Conservation (phyloP, 345 rosid genomes). For the Melastoma malabathricum region DNA sequence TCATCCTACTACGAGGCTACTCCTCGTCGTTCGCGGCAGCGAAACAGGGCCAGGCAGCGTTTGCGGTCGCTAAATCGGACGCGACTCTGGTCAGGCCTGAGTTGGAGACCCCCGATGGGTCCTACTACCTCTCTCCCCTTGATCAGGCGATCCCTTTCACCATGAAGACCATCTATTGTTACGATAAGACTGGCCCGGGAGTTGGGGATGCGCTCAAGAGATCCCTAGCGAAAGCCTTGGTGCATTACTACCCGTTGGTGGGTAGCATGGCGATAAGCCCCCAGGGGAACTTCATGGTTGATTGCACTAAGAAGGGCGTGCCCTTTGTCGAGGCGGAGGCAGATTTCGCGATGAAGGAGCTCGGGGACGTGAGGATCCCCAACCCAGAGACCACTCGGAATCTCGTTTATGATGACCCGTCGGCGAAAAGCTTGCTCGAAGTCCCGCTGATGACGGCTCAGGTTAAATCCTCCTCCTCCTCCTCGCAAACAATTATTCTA, state of each 20-base stretch:
- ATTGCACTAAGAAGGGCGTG: conserved; percentile 3
- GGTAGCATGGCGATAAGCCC: conserved; percentile 5
- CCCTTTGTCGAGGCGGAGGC: conserved; percentile 18
- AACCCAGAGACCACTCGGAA: conserved; percentile 2
- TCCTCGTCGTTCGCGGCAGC: no score
- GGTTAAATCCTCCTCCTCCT: not conserved
- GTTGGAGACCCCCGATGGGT: not conserved
- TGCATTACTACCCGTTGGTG: conserved; percentile 10
- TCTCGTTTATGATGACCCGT: conserved; percentile 10
- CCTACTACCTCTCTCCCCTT: conserved; percentile 11
- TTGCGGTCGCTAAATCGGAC: no score
- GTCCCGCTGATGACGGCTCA: conserved; percentile 4
- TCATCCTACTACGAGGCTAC: no score
- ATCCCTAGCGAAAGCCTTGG: conserved; percentile 7
- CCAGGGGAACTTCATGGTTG: conserved; percentile 6
- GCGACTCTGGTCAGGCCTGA: no score
- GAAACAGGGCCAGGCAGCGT: no score
- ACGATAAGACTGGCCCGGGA: not conserved
- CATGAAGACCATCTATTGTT: conserved; percentile 3
- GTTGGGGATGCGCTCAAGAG: conserved; percentile 2
- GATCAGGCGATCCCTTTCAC: conserved; percentile 9
- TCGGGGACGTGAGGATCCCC: conserved; percentile 16
- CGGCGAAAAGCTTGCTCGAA: conserved; percentile 3
- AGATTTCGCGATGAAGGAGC: conserved; percentile 3
- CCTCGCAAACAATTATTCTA: not conserved